Percentiles rank a stretch among this genome's conserved stretches.
Evolutionary conservation across 257 asterid genomes (phyloP).

Genomic region (Nyctanthes arbortristis): DNA sequence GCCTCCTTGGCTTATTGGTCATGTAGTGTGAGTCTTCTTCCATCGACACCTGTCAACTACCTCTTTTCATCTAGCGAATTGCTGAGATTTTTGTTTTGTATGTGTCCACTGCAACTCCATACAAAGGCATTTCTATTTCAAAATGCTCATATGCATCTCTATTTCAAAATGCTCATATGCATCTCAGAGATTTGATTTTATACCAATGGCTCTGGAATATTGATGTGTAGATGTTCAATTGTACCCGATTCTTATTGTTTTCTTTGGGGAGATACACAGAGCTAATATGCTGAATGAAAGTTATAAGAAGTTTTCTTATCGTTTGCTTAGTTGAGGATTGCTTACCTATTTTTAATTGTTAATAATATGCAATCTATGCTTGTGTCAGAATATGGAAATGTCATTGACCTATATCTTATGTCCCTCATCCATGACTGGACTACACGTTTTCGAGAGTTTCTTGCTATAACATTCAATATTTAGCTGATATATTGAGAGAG

Average conservation of each 20-base stretch:
- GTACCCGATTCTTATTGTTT: neutral
- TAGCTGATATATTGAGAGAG: neutral
- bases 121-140: neutral
- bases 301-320: too few relatives aligned
- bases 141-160: neutral
- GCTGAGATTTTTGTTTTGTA: neutral
- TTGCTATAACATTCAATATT: neutral
- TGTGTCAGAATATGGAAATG: neutral
- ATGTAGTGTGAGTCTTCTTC: constrained; percentile 8
- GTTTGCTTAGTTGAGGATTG: too few relatives aligned
- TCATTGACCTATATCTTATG: neutral
- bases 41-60: too few relatives aligned
- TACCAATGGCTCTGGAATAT: neutral
- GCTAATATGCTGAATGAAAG: too few relatives aligned
- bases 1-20: constrained; percentile 4
- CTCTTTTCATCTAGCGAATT: neutral
- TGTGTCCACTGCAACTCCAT: neutral
- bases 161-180: neutral
- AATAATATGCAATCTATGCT: neutral
- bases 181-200: neutral
- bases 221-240: neutral
- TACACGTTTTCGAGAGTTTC: neutral
- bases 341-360: neutral
- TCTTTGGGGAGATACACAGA: too few relatives aligned
- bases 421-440: neutral